Evolutionary conservation across 2,329 filamentous ascomycete genomes (phyloP), one percentile per base, ranked within the genome.

Genomic region (Aspergillus piperis): DNA sequence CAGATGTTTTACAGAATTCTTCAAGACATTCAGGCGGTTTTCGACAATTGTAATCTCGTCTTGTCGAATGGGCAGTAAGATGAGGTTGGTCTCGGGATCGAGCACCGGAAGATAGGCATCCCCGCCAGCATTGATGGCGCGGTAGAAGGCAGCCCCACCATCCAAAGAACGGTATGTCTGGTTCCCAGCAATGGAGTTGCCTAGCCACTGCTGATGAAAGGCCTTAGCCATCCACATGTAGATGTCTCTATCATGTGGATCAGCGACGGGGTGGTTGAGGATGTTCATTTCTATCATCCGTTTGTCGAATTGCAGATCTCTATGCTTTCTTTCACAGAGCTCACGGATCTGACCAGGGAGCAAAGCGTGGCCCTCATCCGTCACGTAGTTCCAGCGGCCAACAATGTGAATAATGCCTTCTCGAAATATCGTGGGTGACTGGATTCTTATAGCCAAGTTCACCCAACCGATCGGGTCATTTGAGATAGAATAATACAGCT

Each of bases 121-220:
- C 2, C 52, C 79, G 2, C 73, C 81, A 3, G 70, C 61, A 8
- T 67, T 67, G 21, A 84, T 70, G 2, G 70, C 61, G 5, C 70
- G 70, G 64, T 82, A 83, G 19, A 84, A 77, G 7, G 70, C 70
- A 52, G 74, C 80, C 1, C 83, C 83, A 51, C 80, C 78, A 62
- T 84, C 83, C 1, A 62, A 56, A 0, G 71, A 73, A 41, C 68
- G 67, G 39, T 73, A 71, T 10, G 77, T 80, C 41, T 71, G 71
- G 23, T 76, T 74, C 8, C 73, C 71, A 39, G 75, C 69, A 38
- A 82, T 70, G 13, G 72, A 67, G 55, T 81, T 75, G 1, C 71
- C 73, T 32, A 82, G 66, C 77, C 79, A 83, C 66, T 84, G 78
- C 0, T 79, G 77, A 67, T 57, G 62, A 23, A 57, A 44, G 8